phyloP scores from a whole-genome alignment of 2,329 filamentous ascomycete species.

The Ceratocystis ficicola region DNA sequence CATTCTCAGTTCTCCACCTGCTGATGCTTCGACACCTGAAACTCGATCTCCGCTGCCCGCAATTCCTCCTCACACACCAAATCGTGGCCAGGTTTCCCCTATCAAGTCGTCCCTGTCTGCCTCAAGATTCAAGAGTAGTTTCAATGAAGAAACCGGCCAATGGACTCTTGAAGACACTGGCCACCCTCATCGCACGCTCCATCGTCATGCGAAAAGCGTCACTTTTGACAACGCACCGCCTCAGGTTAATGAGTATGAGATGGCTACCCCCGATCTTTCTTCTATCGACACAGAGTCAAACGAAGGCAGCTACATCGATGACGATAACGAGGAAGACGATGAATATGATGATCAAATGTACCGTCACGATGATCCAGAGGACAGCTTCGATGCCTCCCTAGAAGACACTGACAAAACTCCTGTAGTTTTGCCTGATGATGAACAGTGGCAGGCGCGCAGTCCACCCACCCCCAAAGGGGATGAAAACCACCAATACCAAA shows the following conservation, averaged over 20 bases:
- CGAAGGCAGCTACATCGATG: constrained; percentile 84
- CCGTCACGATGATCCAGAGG: constrained; percentile 42
- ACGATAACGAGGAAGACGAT: constrained; percentile 61
- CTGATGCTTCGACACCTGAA: constrained; percentile 18
- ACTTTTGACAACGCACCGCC: constrained; percentile 92
- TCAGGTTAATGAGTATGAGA: constrained; percentile 94
- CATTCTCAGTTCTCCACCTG: constrained; percentile 17
- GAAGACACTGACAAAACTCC: constrained; percentile 96
- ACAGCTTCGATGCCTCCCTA: constrained; percentile 90
- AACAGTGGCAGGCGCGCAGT: constrained; percentile 51
- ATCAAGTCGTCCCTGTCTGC: constrained; percentile 79
- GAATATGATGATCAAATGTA: constrained; percentile 54
- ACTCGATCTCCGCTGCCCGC: constrained; percentile 22
- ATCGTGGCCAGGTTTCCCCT: constrained; percentile 63
- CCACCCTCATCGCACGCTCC: constrained; percentile 54
- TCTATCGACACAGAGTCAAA: constrained; percentile 80
- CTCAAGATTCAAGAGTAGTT: constrained; percentile 51
- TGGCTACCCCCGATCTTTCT: constrained; percentile 93
- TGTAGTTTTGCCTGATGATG: constrained; percentile 86
- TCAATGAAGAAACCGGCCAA: constrained; percentile 55
- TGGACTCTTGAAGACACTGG: constrained; percentile 55
- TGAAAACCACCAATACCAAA: constrained; percentile 51
- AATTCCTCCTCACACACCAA: constrained; percentile 41
- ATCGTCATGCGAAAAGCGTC: constrained; percentile 88
- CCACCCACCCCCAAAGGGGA: constrained; percentile 29